Conservation (phyloP, 2,329 filamentous ascomycete genomes). For the Pseudogymnoascus sp. region DNA sequence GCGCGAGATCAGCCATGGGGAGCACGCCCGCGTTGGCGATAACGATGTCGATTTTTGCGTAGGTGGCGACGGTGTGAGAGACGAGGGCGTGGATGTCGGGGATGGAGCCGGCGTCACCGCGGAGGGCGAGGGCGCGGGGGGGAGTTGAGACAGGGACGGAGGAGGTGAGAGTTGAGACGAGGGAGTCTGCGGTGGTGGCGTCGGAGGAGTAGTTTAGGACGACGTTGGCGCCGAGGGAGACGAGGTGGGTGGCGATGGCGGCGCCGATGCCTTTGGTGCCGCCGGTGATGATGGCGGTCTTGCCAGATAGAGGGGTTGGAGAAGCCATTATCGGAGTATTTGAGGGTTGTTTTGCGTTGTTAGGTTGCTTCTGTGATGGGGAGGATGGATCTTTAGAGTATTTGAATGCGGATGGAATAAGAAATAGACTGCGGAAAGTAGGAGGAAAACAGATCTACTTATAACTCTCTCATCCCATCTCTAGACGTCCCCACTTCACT, state of each 20-base stretch:
- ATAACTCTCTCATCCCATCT: not conserved
- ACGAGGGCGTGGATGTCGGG: constrained; percentile 43
- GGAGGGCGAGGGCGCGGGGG: constrained; percentile 42
- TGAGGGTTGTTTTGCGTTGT: not conserved
- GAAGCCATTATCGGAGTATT: not conserved
- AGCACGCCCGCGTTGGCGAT: constrained; percentile 50
- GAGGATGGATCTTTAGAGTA: not conserved
- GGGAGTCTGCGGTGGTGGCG: constrained; percentile 37
- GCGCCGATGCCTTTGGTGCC: constrained; percentile 53
- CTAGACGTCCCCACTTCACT: no score
- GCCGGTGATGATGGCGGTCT: constrained; percentile 46
- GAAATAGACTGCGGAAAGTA: not conserved
- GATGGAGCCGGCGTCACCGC: constrained; percentile 46
- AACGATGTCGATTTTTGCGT: constrained; percentile 51
- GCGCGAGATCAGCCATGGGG: constrained; percentile 42
- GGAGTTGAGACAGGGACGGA: constrained; percentile 20
- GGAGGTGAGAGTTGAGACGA: constrained; percentile 42
- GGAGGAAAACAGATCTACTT: not conserved
- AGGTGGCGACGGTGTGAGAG: constrained; percentile 39
- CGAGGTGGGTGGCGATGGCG: constrained; percentile 50
- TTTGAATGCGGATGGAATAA: not conserved
- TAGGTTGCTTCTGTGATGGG: not conserved
- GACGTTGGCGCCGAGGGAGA: constrained; percentile 48
- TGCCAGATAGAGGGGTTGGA: constrained; percentile 29
- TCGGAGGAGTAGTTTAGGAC: constrained; percentile 52